Base-by-base conservation (phyloP, 495 filamentous ascomycete genomes). In the Hapsidospora chrysogenum region DNA sequence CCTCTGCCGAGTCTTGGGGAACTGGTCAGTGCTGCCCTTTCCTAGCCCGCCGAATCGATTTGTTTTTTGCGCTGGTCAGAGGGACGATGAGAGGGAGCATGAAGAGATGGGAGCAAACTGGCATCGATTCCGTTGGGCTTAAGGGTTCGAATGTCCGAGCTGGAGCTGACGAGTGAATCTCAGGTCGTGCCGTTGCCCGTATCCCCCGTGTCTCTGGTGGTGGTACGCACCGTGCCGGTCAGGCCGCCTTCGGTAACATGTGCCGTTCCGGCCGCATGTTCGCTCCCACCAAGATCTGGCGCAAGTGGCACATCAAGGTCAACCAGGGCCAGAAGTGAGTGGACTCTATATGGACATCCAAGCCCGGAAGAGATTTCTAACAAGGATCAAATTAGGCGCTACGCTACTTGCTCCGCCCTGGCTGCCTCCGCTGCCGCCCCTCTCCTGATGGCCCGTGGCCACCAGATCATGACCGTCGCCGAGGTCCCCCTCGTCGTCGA, bases 301-400 rank as follows among this genome's bases (percentile, higher is more conserved):
- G 89, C 56, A 96, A 94, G 72, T 97, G 92, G 92, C 92, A 97
- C 73, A 81, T 94, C 68, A 97, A 96, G 81, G 72, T 97, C 78
- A 94, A 92, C 74, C 75, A 89, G 56, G 76, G 74, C 58, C 87
- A 97, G 76, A 89, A 84, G 82, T 85, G 62, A 54, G 74, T 57
- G 27, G 31, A 40, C 17, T 26, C 16, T 15, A 14, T 28, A n/a
- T n/a, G n/a, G n/a, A n/a, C n/a, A n/a, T n/a, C n/a, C n/a, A n/a
- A n/a, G 30, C 6, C 28, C 21, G 23, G 3, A 5, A 0, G 17
- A 41, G 13, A 23, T 30, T 29, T 26, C 34, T 29, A 33, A 47
- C 40, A 40, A 51, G 45, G 48, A 38, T 46, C 17, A 29, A 43
- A 17, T 17, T 31, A 86, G 81, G 67, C 89, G 89, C 54, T 97